These are phyloP conservation scores for Xylaria sp. DNA, from an alignment of 2,329 filamentous ascomycete genomes.

Conservation along the genomic window DNA sequence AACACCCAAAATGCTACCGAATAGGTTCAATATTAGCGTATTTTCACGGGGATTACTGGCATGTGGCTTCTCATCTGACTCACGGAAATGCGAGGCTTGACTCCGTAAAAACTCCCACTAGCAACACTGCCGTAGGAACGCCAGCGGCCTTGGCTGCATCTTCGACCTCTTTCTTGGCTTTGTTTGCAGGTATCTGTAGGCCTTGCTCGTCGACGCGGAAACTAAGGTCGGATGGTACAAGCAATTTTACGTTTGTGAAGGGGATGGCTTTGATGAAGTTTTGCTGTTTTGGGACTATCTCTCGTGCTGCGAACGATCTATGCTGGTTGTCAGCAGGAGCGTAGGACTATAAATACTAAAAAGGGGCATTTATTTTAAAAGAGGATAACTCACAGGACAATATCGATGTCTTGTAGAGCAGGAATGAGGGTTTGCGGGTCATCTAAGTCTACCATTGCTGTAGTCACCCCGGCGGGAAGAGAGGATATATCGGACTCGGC, in stretches of 20 bases:
- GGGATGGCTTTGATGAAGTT: conserved; percentile 46
- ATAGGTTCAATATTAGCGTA: conserved; percentile 10
- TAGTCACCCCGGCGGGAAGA: conserved; percentile 35
- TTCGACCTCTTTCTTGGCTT: conserved; percentile 42
- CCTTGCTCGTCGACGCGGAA: conserved; percentile 42
- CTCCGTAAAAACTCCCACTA: conserved; percentile 44
- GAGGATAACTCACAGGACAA: conserved; percentile 38
- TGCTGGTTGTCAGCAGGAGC: conserved; percentile 7
- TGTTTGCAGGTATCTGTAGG: conserved; percentile 39
- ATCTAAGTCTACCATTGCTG: conserved; percentile 37
- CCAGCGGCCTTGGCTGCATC: conserved; percentile 40
- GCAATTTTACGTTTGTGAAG: conserved; percentile 43
- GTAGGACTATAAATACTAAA: not conserved
- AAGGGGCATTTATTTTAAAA: not conserved
- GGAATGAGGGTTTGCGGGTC: conserved; percentile 35
- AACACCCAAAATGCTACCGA: conserved; percentile 38
- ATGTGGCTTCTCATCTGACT: conserved; percentile 4
- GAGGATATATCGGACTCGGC: conserved; percentile 42
- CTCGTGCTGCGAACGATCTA: conserved; percentile 43
- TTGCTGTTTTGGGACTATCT: conserved; percentile 40
- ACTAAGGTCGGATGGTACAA: conserved; percentile 46
- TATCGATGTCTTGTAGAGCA: conserved; percentile 41
- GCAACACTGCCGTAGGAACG: conserved; percentile 39
- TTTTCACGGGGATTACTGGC: not conserved
- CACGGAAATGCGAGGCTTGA: conserved; percentile 41